Conservation (phyloP, 148 eudicot genomes). For the Heliosperma pusillum region DNA sequence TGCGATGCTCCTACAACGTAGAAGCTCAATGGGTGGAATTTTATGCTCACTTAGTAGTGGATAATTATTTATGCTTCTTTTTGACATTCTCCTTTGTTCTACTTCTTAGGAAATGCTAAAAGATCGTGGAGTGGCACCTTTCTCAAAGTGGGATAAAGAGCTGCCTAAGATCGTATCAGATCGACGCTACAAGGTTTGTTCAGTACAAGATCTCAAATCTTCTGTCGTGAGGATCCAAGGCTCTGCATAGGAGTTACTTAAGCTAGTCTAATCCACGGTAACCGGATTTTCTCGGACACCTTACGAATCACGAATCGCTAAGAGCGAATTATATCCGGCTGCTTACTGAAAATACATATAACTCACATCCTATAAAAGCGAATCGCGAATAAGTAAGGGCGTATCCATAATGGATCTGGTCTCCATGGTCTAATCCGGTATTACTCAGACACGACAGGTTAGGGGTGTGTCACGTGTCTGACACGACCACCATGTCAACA, state of each 20-base stretch:
- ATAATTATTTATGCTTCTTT: not conserved
- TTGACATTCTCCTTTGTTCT: constrained; percentile 21
- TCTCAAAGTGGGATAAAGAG: constrained; percentile 99
- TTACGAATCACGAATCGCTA: no score
- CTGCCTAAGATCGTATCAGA: constrained; percentile 94
- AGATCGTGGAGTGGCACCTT: constrained; percentile 99
- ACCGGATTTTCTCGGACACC: no score
- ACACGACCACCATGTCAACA: no score
- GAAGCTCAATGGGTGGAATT: not conserved
- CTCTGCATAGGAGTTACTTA: constrained; percentile 28
- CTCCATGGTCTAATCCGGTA: no score
- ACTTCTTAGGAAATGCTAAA: constrained; percentile 86
- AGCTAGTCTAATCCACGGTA: constrained; percentile 34
- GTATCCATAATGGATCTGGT: no score
- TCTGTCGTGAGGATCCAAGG: constrained; percentile 28
- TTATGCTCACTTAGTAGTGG: not conserved
- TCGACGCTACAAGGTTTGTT: constrained; percentile 96
- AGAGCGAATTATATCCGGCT: no score
- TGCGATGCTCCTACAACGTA: not conserved
- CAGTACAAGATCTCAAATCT: constrained; percentile 27
- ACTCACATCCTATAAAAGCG: no score
- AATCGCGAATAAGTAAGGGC: no score
- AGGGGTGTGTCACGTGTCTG: no score
- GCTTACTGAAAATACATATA: no score
- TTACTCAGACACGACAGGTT: no score